phyloP scores from a whole-genome alignment of 257 asterid genomes.

The Fraxinus anomala region DNA sequence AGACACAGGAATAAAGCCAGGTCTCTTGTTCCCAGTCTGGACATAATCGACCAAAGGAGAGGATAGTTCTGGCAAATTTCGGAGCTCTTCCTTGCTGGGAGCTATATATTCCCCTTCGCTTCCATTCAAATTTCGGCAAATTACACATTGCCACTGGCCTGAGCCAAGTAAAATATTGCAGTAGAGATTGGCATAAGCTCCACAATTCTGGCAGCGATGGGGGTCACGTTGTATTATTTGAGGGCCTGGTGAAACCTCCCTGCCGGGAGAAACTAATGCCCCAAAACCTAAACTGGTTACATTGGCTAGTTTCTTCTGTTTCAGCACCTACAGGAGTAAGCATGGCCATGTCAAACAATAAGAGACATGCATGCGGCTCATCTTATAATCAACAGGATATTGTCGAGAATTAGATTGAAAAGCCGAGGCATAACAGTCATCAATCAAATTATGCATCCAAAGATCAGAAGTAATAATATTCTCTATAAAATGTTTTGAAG shows the following conservation, averaged over 20 bases:
- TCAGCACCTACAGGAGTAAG: slow-evolving; percentile 59
- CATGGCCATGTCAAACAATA: slow-evolving; percentile 11
- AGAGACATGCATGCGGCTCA: slow-evolving; percentile 5
- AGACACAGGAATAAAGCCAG: slow-evolving; percentile 74
- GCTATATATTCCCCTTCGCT: slow-evolving; percentile 91
- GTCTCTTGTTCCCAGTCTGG: slow-evolving; percentile 71
- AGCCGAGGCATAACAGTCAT: slow-evolving; percentile 6
- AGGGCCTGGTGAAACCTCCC: slow-evolving; percentile 83
- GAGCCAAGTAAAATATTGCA: slow-evolving; percentile 84
- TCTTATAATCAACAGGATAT: not conserved
- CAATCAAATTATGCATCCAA: slow-evolving; percentile 23
- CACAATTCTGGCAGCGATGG: slow-evolving; percentile 86
- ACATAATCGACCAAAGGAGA: slow-evolving; percentile 80
- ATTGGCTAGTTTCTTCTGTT: slow-evolving; percentile 84
- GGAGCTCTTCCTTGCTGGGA: slow-evolving; percentile 76
- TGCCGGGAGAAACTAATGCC: slow-evolving; percentile 83
- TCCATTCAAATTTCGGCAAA: slow-evolving; percentile 83
- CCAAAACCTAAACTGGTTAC: slow-evolving; percentile 89
- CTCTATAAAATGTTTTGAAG: slow-evolving; percentile 7
- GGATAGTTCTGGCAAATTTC: slow-evolving; percentile 74
- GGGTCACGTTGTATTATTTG: slow-evolving; percentile 90
- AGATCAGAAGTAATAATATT: slow-evolving; percentile 13
- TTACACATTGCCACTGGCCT: slow-evolving; percentile 97
- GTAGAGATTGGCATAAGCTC: slow-evolving; percentile 87
- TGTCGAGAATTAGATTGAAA: slow-evolving; percentile 6